phyloP scores from a whole-genome alignment of 78 protist species.

The Andalucia godoyi region DNA sequence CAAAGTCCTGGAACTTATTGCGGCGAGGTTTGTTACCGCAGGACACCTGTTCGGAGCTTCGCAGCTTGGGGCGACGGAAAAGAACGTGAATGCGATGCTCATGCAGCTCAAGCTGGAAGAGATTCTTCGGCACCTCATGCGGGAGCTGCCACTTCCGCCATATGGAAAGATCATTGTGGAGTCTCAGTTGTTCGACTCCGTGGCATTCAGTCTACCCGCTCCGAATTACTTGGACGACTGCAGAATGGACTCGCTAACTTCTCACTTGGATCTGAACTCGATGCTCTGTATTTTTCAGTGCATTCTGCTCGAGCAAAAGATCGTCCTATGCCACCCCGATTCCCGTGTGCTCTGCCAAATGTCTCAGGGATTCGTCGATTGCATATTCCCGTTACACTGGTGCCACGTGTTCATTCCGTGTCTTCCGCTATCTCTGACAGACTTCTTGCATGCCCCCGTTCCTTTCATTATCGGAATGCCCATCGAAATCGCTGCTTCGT shows the following conservation, averaged over 20 bases:
- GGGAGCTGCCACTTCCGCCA: conserved; percentile 32
- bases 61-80: too few species aligned
- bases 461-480: conserved; percentile 51
- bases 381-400: conserved; percentile 46
- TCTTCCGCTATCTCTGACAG: conserved; percentile 19
- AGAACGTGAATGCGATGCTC: too few species aligned
- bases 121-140: conserved; percentile 19
- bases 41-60: too few species aligned
- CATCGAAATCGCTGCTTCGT: too few species aligned
- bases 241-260: conserved; percentile 8
- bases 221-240: too few species aligned
- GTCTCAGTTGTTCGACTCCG: too few species aligned
- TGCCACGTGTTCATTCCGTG: conserved; percentile 50
- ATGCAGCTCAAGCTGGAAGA: conserved; percentile 21
- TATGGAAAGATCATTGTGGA: too few species aligned
- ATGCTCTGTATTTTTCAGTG: not conserved
- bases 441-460: conserved; percentile 48
- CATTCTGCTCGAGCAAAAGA: conserved; percentile 1
- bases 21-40: not conserved
- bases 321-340: conserved; percentile 13
- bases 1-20: conserved; percentile 22
- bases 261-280: not conserved
- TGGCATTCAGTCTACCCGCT: too few species aligned
- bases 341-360: conserved; percentile 21
- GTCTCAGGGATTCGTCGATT: conserved; percentile 16